Conservation (phyloP, 2,329 filamentous ascomycete species). For the Orbilia quercus region DNA sequence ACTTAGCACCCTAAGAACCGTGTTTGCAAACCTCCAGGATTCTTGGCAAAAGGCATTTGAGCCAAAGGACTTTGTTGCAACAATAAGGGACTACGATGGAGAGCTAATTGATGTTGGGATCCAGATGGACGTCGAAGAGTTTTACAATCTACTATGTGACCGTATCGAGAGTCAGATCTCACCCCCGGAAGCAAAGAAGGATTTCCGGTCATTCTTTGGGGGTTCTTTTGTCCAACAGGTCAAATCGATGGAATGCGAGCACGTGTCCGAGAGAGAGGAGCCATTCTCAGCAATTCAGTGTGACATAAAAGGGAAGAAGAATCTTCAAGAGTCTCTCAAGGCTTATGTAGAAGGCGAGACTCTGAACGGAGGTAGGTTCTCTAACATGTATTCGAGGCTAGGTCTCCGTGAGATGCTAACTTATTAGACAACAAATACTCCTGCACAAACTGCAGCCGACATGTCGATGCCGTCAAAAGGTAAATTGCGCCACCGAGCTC, state of each 20-base stretch:
- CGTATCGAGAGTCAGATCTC: constrained; percentile 86
- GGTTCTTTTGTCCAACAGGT: constrained; percentile 94
- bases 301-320: constrained; percentile 91
- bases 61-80: constrained; percentile 76
- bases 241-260: constrained; percentile 91
- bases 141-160: constrained; percentile 93
- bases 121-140: constrained; percentile 99
- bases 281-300: constrained; percentile 95
- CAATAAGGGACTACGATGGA: constrained; percentile 85
- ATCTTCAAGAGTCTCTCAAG: constrained; percentile 84
- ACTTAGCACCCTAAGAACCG: constrained; percentile 78
- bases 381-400: neutral
- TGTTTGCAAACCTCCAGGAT: constrained; percentile 89
- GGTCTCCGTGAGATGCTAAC: constrained; percentile 51
- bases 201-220: constrained; percentile 85
- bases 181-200: constrained; percentile 74
- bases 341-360: constrained; percentile 97
- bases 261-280: constrained; percentile 90
- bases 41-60: constrained; percentile 79
- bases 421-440: constrained; percentile 91
- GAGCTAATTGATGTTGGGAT: constrained; percentile 83
- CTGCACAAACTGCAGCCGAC: constrained; percentile 86
- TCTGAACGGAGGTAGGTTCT: constrained; percentile 79
- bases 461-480: constrained; percentile 93
- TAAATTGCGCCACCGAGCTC: constrained; percentile 61